Conservation (phyloP, 306 rosid genomes). For the Casuarina equisetifolia region DNA sequence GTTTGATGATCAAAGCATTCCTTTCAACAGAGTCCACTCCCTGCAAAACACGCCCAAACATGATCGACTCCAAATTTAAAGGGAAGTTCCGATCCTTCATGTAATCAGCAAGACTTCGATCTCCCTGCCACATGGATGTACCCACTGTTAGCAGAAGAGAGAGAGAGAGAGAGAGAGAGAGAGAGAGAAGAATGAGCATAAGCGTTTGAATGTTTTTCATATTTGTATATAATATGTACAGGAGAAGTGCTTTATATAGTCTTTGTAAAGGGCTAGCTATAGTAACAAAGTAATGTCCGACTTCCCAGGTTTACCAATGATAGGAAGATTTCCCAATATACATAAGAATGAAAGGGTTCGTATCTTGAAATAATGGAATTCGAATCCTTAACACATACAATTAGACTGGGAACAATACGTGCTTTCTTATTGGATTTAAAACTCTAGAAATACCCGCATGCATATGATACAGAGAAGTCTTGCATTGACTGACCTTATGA, state of each 20-base stretch:
- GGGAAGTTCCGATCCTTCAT: conserved; percentile 80
- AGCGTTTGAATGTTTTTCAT: too few relatives aligned
- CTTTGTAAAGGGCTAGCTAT: too few relatives aligned
- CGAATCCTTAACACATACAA: neutral
- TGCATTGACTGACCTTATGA: neutral
- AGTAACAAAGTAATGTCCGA: too few relatives aligned
- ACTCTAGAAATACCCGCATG: conserved; percentile 1
- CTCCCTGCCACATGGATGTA: conserved; percentile 60
- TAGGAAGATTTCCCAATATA: too few relatives aligned
- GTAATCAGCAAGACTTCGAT: conserved; percentile 80
- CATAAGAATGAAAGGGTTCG: too few relatives aligned
- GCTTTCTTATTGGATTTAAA: conserved; percentile 2
- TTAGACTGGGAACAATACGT: conserved; percentile 37
- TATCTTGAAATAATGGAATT: too few relatives aligned
- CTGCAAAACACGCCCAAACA: conserved; percentile 88
- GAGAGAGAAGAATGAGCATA: too few relatives aligned
- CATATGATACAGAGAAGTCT: conserved; percentile 2
- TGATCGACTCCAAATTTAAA: conserved; percentile 74
- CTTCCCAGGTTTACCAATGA: too few relatives aligned
- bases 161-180: too few relatives aligned
- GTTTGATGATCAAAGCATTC: conserved; percentile 87
- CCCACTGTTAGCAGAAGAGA: neutral
- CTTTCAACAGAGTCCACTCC: conserved; percentile 67
- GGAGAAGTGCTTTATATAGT: too few relatives aligned
- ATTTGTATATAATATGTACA: too few relatives aligned